Evolutionary conservation across 495 filamentous ascomycete genomes (phyloP).

Genomic region (Talaromyces stipitatus): DNA sequence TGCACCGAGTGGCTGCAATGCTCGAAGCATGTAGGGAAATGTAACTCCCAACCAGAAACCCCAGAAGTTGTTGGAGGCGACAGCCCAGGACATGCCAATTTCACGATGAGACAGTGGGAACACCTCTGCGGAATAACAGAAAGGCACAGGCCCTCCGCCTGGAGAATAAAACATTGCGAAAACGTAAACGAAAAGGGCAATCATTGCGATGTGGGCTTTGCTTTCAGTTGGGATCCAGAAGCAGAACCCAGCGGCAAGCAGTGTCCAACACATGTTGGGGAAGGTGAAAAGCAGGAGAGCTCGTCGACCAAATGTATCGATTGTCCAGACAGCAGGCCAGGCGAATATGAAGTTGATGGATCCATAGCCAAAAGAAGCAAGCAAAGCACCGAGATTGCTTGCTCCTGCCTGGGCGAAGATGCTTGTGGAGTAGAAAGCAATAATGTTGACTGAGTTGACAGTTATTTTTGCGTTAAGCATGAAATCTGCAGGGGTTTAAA

Average conservation of each 20-base stretch:
- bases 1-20: constrained; percentile 42
- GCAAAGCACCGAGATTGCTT: constrained; percentile 48
- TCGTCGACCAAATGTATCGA: constrained; percentile 78
- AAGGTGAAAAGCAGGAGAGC: constrained; percentile 75
- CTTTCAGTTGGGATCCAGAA: constrained; percentile 51
- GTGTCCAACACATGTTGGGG: constrained; percentile 74
- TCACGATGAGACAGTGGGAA: constrained; percentile 70
- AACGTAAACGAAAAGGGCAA: constrained; percentile 65
- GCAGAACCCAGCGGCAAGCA: constrained; percentile 64
- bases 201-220: constrained; percentile 49
- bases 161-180: constrained; percentile 69
- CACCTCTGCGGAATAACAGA: constrained; percentile 72
- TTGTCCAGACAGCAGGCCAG: constrained; percentile 74
- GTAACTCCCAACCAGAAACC: constrained; percentile 57
- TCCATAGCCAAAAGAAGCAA: constrained; percentile 73
- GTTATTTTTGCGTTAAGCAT: constrained; percentile 2
- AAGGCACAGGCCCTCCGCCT: constrained; percentile 78
- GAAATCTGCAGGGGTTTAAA: constrained; percentile 1
- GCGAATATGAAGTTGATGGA: constrained; percentile 79
- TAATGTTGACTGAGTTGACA: constrained; percentile 50
- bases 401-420: constrained; percentile 62
- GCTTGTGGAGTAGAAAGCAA: constrained; percentile 78
- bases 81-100: constrained; percentile 66
- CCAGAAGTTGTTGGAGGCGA: constrained; percentile 63
- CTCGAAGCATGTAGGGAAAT: constrained; percentile 54